These are phyloP conservation scores for Ecytonucleospora hepatopenaei DNA, from an alignment of 371 early-diverging fungal species.

Conservation along the genomic window DNA sequence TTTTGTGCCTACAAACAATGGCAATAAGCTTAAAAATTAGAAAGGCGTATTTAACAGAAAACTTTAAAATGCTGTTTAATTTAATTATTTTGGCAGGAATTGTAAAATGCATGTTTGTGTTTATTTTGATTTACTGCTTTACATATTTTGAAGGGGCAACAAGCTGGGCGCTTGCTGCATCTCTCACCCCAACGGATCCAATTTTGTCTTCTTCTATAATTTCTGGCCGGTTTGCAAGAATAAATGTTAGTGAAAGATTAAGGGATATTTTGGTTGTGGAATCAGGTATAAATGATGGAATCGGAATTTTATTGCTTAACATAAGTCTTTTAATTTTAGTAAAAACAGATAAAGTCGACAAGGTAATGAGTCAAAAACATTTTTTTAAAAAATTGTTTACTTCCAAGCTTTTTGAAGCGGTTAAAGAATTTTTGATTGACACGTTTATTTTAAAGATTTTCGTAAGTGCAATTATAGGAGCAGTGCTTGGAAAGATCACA, in stretches of 20 bases:
- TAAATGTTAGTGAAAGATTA: constrained; percentile 66
- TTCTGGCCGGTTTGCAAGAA: constrained; percentile 78
- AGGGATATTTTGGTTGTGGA: constrained; percentile 72
- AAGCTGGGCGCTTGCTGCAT: constrained; percentile 63
- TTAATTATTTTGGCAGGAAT: constrained; percentile 59
- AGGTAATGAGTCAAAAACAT: neutral
- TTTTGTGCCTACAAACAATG: constrained; percentile 55
- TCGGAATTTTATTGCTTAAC: constrained; percentile 69
- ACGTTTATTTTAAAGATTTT: constrained; percentile 57
- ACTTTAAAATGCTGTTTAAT: constrained; percentile 62
- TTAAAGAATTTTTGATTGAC: constrained; percentile 35
- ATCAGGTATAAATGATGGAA: constrained; percentile 60
- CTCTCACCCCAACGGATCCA: constrained; percentile 83
- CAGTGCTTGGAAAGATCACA: constrained; percentile 62
- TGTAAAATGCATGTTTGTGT: constrained; percentile 32
- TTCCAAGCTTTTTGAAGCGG: neutral
- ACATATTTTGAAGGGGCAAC: constrained; percentile 1
- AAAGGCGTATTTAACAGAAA: constrained; percentile 40
- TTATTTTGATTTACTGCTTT: constrained; percentile 10
- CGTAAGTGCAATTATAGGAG: constrained; percentile 66
- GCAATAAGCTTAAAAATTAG: constrained; percentile 51
- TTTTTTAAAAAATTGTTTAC: neutral
- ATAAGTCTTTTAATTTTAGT: constrained; percentile 58
- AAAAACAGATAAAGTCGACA: neutral
- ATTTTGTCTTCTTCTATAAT: constrained; percentile 78